These are phyloP conservation scores for Cadophora sp. DNA, from an alignment of 2,329 filamentous ascomycete genomes.

Conservation along the genomic window DNA sequence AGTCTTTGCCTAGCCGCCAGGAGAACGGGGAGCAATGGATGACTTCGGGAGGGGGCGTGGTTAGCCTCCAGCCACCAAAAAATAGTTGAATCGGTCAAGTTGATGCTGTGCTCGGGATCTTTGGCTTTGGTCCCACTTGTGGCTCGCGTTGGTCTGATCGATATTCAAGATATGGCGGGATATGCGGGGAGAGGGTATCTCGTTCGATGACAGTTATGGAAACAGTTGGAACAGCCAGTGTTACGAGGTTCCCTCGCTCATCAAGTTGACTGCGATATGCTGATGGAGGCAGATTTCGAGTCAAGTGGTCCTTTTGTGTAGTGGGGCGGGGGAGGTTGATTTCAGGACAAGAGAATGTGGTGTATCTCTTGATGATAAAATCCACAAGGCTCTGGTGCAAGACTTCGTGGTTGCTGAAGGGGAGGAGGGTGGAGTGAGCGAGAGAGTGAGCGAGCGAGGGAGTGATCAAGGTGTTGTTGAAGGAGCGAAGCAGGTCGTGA, in stretches of 20 bases:
- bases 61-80: constrained; percentile 9
- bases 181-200: constrained; percentile 20
- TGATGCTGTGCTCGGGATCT: constrained; percentile 10
- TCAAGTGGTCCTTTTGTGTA: background rate
- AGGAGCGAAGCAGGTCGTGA: constrained; percentile 5
- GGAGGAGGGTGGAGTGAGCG: background rate
- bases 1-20: constrained; percentile 12
- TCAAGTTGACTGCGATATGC: background rate
- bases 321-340: background rate
- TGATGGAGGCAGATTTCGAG: background rate
- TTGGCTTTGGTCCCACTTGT: constrained; percentile 18
- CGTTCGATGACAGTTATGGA: constrained; percentile 14
- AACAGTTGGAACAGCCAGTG: constrained; percentile 4
- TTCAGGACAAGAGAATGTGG: background rate
- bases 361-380: background rate
- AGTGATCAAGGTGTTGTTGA: background rate
- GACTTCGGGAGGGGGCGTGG: constrained; percentile 17
- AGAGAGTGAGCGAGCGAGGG: too few relatives aligned
- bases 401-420: background rate
- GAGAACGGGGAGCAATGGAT: constrained; percentile 13
- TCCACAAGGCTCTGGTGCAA: background rate
- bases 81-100: constrained; percentile 17
- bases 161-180: constrained; percentile 20
- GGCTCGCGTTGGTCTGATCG: constrained; percentile 13
- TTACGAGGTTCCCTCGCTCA: constrained; percentile 12